A percentile compares a stretch with the other conserved stretches of the same genome.
Evolutionary conservation across 108 stramenopile species (phyloP).

Genomic region (Stephanodiscus triporus): DNA sequence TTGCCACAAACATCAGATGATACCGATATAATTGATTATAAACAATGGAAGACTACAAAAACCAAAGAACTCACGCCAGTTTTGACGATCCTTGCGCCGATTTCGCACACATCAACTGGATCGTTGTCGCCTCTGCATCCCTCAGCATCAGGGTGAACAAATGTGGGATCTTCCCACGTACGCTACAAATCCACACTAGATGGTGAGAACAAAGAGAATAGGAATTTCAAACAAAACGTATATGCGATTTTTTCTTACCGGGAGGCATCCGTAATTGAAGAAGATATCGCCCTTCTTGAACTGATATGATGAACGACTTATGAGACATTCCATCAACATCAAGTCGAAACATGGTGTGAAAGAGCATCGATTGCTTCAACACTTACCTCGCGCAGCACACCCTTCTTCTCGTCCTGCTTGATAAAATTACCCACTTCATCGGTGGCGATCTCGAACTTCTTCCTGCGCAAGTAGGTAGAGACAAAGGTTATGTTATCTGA

Average conservation of each 20-base stretch:
- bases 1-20: background rate
- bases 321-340: background rate
- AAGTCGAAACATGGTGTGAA: background rate
- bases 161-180: conserved; percentile 98
- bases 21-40: background rate
- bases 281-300: conserved; percentile 95
- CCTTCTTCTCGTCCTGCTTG: conserved; percentile 97
- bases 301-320: conserved; percentile 24
- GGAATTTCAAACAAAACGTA: too few species aligned
- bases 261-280: conserved; percentile 99
- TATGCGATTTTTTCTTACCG: conserved; percentile 52
- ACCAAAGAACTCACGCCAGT: conserved; percentile 67
- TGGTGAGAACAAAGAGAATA: background rate
- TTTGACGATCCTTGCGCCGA: conserved; percentile 73
- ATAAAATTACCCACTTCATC: conserved; percentile 95
- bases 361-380: background rate
- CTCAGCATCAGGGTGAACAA: conserved; percentile 91
- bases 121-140: conserved; percentile 95
- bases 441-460: conserved; percentile 96
- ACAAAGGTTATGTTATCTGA: background rate
- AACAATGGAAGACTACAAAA: background rate
- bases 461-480: conserved; percentile 48
- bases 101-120: conserved; percentile 95
- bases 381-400: conserved; percentile 87
- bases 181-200: conserved; percentile 36